phyloP scores from a whole-genome alignment of 2,329 filamentous ascomycete genomes.

The Colletotrichum cordylinicola region DNA sequence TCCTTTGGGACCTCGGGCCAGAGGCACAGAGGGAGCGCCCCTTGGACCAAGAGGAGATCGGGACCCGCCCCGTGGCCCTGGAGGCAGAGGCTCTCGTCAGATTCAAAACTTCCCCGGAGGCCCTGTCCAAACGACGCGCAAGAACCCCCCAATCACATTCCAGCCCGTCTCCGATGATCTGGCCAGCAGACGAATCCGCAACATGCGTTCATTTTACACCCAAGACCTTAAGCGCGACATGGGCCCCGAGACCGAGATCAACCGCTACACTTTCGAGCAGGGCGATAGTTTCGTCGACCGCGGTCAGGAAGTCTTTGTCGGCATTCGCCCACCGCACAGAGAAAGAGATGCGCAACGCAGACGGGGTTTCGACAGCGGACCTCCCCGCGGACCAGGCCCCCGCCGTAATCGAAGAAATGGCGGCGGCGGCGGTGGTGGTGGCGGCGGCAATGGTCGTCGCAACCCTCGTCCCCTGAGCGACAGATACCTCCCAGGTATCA shows the following conservation, averaged over 20 bases:
- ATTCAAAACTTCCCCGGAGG: constrained; percentile 25
- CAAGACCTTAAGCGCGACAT: constrained; percentile 44
- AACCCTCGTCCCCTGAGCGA: constrained; percentile 34
- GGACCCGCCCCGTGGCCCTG: constrained; percentile 36
- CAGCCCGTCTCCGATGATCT: constrained; percentile 69
- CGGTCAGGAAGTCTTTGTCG: constrained; percentile 72
- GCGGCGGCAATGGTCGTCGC: not conserved
- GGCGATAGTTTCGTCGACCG: constrained; percentile 72
- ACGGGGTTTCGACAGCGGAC: constrained; percentile 27
- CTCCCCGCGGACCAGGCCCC: not conserved
- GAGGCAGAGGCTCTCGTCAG: constrained; percentile 20
- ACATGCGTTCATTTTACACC: constrained; percentile 54
- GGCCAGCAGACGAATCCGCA: constrained; percentile 68
- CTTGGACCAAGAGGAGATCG: constrained; percentile 45
- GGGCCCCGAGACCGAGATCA: constrained; percentile 56
- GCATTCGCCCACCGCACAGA: constrained; percentile 65
- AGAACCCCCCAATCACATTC: constrained; percentile 49
- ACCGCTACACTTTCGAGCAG: constrained; percentile 77
- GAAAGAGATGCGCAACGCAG: constrained; percentile 54
- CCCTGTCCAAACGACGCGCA: constrained; percentile 40
- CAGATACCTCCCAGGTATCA: constrained; percentile 36
- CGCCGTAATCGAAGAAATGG: not conserved
- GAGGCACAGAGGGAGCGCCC: constrained; percentile 25
- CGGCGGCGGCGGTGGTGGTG: not conserved
- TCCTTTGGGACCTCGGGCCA: constrained; percentile 37